phyloP scores from a whole-genome alignment of 306 rosid genomes.

The Parietaria judaica region DNA sequence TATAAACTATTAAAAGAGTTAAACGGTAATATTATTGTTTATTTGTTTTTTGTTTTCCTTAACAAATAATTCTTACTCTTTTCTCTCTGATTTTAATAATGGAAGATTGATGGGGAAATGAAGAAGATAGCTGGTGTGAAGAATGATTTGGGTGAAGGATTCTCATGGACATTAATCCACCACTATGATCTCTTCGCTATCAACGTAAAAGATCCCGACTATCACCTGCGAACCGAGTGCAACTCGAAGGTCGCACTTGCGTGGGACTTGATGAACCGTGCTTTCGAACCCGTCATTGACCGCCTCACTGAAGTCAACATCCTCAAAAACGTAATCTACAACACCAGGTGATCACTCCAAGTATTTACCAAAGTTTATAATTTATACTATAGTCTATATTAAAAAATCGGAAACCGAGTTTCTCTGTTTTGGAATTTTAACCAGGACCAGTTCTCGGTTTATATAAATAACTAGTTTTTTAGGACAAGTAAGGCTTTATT shows the following conservation, averaged over 20 bases:
- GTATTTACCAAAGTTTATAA: not conserved
- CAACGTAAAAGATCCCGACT: not conserved
- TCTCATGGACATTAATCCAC: constrained; percentile 26
- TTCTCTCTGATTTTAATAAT: not conserved
- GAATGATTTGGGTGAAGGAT: constrained; percentile 7
- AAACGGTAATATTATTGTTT: not conserved
- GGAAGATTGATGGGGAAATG: constrained; percentile 25
- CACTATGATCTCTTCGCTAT: not conserved
- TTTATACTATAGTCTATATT: no score
- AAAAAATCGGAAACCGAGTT: no score
- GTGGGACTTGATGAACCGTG: constrained; percentile 17
- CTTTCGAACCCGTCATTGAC: constrained; percentile 19
- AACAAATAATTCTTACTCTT: not conserved
- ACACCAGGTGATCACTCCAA: constrained; percentile 17
- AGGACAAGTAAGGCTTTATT: no score
- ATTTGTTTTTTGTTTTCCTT: not conserved
- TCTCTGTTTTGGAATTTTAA: no score
- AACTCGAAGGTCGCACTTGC: constrained; percentile 29
- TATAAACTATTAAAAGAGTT: not conserved
- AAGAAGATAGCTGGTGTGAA: constrained; percentile 14
- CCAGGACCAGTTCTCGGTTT: no score
- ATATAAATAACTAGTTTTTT: no score
- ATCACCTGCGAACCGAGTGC: not conserved
- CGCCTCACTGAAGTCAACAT: constrained; percentile 17
- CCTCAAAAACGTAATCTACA: constrained; percentile 20